Evolutionary conservation across 495 filamentous ascomycete genomes (phyloP).

Genomic region (Hypomontagnella monticulosa): DNA sequence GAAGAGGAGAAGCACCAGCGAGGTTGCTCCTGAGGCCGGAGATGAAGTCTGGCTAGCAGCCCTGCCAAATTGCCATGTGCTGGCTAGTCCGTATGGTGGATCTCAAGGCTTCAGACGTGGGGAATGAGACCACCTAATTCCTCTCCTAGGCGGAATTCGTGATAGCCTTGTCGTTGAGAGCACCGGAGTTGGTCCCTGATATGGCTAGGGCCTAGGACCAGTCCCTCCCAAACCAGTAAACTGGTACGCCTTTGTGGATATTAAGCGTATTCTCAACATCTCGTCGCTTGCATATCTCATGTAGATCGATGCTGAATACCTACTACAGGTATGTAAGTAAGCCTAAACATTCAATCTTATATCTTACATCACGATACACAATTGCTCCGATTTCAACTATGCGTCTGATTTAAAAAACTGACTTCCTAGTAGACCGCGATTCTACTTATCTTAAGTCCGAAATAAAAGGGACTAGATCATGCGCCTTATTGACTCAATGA

Average conservation of each 20-base stretch:
- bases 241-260: neutral
- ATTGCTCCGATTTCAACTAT: too few relatives aligned
- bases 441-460: too few relatives aligned
- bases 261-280: neutral
- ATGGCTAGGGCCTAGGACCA: conserved; percentile 5
- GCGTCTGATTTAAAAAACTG: too few relatives aligned
- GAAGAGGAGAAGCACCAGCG: conserved; percentile 8
- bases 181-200: conserved; percentile 27
- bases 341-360: too few relatives aligned
- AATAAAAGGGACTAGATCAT: too few relatives aligned
- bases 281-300: conserved; percentile 4
- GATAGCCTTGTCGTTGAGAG: conserved; percentile 18
- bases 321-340: too few relatives aligned
- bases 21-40: conserved; percentile 35
- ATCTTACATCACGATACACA: too few relatives aligned
- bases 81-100: conserved; percentile 23
- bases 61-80: conserved; percentile 39
- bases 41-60: conserved; percentile 35
- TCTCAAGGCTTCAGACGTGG: conserved; percentile 32
- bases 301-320: conserved; percentile 6
- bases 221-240: conserved; percentile 5
- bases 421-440: too few relatives aligned
- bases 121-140: conserved; percentile 33
- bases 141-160: conserved; percentile 15
- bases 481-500: too few relatives aligned